phyloP scores from a whole-genome alignment of 768 basidiomycete genomes.

The Daedaleopsis sinensis region DNA sequence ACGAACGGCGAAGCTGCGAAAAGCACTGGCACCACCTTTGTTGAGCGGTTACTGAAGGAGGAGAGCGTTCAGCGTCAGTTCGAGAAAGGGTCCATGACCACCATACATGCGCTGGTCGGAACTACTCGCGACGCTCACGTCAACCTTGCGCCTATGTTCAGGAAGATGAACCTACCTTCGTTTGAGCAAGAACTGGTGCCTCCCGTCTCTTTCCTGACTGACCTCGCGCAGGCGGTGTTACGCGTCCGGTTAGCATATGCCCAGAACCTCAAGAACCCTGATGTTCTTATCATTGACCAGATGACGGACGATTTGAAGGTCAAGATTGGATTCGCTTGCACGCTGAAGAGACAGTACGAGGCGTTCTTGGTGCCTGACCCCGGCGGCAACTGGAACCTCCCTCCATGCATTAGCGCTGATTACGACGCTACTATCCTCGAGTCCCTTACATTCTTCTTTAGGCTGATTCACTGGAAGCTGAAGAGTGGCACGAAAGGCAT shows the following conservation, averaged over 20 bases:
- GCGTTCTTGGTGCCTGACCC: slow-evolving; percentile 89
- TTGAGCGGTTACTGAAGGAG: slow-evolving; percentile 93
- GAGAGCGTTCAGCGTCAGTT: slow-evolving; percentile 95
- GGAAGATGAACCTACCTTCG: slow-evolving; percentile 87
- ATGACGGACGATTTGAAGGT: slow-evolving; percentile 92
- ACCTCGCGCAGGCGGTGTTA: slow-evolving; percentile 89
- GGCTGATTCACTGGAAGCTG: slow-evolving; percentile 92
- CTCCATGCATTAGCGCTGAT: slow-evolving; percentile 84
- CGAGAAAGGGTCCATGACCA: slow-evolving; percentile 85
- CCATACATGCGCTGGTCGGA: slow-evolving; percentile 84
- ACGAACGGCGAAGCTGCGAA: slow-evolving; percentile 39
- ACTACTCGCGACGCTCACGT: slow-evolving; percentile 88
- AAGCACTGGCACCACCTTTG: slow-evolving; percentile 80
- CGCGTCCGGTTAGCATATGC: slow-evolving; percentile 90
- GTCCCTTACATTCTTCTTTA: slow-evolving; percentile 88
- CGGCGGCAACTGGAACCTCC: slow-evolving; percentile 85
- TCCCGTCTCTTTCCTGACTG: slow-evolving; percentile 95
- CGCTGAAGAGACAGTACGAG: slow-evolving; percentile 93
- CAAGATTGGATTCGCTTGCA: slow-evolving; percentile 88
- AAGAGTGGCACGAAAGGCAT: slow-evolving; percentile 91
- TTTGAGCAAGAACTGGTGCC: slow-evolving; percentile 89
- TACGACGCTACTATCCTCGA: slow-evolving; percentile 91
- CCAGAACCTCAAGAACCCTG: slow-evolving; percentile 85
- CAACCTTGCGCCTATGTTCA: slow-evolving; percentile 72
- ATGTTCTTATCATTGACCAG: slow-evolving; percentile 89